Conservation (phyloP, 2,329 filamentous ascomycete genomes). For the Tolypocladium tropicale region DNA sequence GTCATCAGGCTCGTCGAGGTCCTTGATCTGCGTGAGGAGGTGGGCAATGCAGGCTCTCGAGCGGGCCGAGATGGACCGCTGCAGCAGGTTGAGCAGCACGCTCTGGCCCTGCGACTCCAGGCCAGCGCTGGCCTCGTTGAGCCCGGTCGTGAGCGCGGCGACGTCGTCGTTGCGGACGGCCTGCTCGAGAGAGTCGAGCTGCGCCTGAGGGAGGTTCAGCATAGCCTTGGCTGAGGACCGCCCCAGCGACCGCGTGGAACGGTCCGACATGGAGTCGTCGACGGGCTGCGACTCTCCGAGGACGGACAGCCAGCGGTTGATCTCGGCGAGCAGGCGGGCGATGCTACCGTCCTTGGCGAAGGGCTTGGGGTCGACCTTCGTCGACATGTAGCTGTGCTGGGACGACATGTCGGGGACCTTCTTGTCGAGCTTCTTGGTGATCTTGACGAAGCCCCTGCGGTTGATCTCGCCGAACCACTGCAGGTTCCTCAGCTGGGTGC, state of each 20-base stretch:
- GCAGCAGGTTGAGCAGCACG: slow-evolving; percentile 68
- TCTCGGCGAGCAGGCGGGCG: slow-evolving; percentile 41
- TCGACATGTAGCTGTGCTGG: slow-evolving; percentile 77
- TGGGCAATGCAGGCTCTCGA: slow-evolving; percentile 60
- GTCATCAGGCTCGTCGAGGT: slow-evolving; percentile 77
- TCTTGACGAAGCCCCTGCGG: slow-evolving; percentile 88
- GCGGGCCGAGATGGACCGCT: slow-evolving; percentile 63
- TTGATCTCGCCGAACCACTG: slow-evolving; percentile 99
- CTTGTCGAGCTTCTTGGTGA: slow-evolving; percentile 98
- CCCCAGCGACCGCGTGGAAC: slow-evolving; percentile 66
- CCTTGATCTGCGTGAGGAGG: slow-evolving; percentile 58
- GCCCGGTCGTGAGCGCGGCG: slow-evolving; percentile 40
- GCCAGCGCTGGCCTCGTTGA: slow-evolving; percentile 45
- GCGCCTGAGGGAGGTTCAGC: slow-evolving; percentile 57
- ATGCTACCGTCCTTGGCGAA: slow-evolving; percentile 66
- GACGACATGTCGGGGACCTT: slow-evolving; percentile 68
- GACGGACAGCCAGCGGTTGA: slow-evolving; percentile 87
- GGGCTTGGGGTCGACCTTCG: slow-evolving; percentile 78
- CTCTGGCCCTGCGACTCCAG: slow-evolving; percentile 39
- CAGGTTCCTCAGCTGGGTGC: slow-evolving; percentile 78
- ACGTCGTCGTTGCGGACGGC: slow-evolving; percentile 62
- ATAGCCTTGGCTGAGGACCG: slow-evolving; percentile 66
- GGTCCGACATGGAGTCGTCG: slow-evolving; percentile 65
- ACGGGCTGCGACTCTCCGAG: slow-evolving; percentile 67
- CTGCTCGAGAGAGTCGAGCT: slow-evolving; percentile 62